These are phyloP conservation scores for Phytopythium helicoides DNA, from an alignment of 352 stramenopile genomes.

Conservation along the genomic window DNA sequence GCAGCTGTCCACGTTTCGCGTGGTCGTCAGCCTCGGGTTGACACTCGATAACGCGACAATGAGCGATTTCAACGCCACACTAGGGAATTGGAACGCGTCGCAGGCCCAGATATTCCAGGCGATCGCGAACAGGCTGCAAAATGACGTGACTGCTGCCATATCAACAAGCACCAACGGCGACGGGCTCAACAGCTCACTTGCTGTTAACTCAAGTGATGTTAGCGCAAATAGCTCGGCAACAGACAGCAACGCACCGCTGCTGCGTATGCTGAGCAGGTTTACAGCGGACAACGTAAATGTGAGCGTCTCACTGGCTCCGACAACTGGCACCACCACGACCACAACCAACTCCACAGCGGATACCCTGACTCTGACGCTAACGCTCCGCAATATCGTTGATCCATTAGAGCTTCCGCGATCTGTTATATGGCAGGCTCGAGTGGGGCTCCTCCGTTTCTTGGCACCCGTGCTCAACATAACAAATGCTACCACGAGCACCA, in stretches of 20 bases:
- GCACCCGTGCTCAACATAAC: constrained; percentile 10
- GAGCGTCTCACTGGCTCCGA: neutral
- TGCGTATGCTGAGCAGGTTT: constrained; percentile 1
- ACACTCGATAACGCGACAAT: neutral
- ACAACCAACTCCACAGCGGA: neutral
- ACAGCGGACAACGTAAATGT: constrained; percentile 1
- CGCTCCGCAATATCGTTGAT: constrained; percentile 41
- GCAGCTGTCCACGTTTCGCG: constrained; percentile 2
- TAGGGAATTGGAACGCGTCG: neutral
- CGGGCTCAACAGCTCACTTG: neutral
- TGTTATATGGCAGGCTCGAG: constrained; percentile 46
- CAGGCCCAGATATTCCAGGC: neutral
- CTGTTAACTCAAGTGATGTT: neutral
- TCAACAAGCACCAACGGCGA: neutral
- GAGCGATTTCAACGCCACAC: neutral
- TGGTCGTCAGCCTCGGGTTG: constrained; percentile 2
- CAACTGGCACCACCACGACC: neutral
- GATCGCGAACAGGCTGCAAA: neutral
- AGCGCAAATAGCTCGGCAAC: neutral
- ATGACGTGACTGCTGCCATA: constrained; percentile 1
- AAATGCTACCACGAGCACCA: neutral
- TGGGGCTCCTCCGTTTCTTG: constrained; percentile 39
- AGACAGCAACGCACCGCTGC: neutral
- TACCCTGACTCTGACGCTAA: constrained; percentile 29
- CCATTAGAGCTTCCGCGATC: constrained; percentile 28